Percentiles rank a stretch among this genome's conserved stretches.
phyloP scores from a whole-genome alignment of 208 protist species.

The Crithidia fasciculata region DNA sequence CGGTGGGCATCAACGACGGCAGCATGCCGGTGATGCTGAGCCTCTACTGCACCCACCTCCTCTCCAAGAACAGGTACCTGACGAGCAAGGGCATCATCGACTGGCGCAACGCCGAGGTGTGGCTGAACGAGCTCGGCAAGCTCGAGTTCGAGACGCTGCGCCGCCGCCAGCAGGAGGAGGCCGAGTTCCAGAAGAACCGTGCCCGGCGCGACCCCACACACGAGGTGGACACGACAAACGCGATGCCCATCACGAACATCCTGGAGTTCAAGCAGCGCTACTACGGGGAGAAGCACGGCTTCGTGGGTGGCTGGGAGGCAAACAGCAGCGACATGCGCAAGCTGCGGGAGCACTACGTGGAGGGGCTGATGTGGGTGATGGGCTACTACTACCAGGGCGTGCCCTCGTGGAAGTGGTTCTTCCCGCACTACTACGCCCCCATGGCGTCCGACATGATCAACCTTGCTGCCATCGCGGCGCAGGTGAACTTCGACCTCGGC shows the following conservation, averaged over 20 bases:
- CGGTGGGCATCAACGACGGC: constrained; percentile 95
- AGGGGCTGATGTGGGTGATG: constrained; percentile 91
- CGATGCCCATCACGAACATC: constrained; percentile 54
- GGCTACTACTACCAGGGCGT: constrained; percentile 90
- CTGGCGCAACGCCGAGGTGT: constrained; percentile 72
- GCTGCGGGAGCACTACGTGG: constrained; percentile 82
- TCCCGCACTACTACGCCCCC: constrained; percentile 93
- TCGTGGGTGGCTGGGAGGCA: constrained; percentile 76
- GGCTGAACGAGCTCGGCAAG: constrained; percentile 74
- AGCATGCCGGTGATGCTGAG: constrained; percentile 88
- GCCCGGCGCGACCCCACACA: constrained; percentile 61
- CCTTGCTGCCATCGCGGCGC: constrained; percentile 59
- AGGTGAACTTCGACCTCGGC: constrained; percentile 70
- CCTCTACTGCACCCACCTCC: constrained; percentile 82
- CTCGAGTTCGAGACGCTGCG: constrained; percentile 81
- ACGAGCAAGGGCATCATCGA: constrained; percentile 79
- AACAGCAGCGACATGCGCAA: constrained; percentile 65
- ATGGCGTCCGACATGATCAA: constrained; percentile 92
- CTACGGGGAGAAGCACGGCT: constrained; percentile 89
- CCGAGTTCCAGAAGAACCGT: constrained; percentile 75
- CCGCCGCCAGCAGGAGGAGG: constrained; percentile 72
- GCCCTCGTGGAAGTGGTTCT: constrained; percentile 93
- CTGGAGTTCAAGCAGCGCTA: constrained; percentile 85
- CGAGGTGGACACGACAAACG: constrained; percentile 49
- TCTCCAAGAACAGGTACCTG: constrained; percentile 74